Base-by-base conservation (phyloP, 768 basidiomycete species). In the Pulveroboletus sp. region DNA sequence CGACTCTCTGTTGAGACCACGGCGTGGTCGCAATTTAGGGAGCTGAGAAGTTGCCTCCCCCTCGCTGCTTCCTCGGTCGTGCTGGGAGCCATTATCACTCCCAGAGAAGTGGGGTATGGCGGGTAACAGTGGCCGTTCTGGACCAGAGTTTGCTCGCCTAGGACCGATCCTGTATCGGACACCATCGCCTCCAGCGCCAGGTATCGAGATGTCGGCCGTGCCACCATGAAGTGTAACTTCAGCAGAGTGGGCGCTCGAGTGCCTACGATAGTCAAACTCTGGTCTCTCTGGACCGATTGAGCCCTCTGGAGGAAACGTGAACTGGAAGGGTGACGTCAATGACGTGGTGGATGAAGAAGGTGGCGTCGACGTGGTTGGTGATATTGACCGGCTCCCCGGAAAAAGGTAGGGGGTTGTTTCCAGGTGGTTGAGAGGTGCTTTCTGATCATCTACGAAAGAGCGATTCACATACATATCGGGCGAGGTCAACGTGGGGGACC, bases 211-310 rank as follows among this genome's bases (percentile, higher is more conserved):
- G 64, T 89, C 83, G 32, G 87, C 81, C 6, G 82, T 84, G 50
- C 84, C 85, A 41, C 83, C 83, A 50, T 87, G 85, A 32, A 89
- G 76, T 9, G 83, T 82, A 42, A 87, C 77, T 52, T 87, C 82
- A 38, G 83, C 70, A 51, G 71, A 69, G 53, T 78, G 79, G 40
- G 73, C 64, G 61, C 69, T 71, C 26, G 78, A 72, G 55, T 78
- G 76, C 51, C 82, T 78, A 58, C 83, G 80, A 61, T 80, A 86
- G 67, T 81, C 81, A 65, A 81, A 84, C 43, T 85, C 84, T 49
- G 78, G 40, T 41, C 81, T 77, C 47, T 86, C 82, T 52, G 80
- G 79, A 36, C 71, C 59, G 45, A 75, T 65, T 43, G 76, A 50
- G 33, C 72, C 71, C 46, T 85, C 83, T 35, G 80, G 72, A 13